These are phyloP conservation scores for Zygosaccharomyces pseudobailii DNA, from an alignment of 1,139 yeast species.

Conservation along the genomic window DNA sequence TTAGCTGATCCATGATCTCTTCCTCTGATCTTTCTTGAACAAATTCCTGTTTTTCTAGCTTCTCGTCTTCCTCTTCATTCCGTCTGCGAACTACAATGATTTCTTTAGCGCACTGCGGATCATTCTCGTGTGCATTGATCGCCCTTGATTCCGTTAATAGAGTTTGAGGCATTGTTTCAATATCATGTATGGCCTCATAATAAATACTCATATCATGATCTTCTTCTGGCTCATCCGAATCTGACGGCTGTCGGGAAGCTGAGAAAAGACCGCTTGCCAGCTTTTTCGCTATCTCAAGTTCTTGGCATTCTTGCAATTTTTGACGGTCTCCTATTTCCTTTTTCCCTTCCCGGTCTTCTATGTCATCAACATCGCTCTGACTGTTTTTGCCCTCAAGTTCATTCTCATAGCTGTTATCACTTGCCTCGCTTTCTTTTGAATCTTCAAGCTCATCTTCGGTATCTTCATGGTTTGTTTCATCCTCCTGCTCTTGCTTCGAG, in stretches of 20 bases:
- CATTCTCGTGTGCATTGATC: no score
- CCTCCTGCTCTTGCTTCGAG: constrained; percentile 1
- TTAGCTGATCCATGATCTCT: neutral
- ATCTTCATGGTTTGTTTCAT: constrained; percentile 1
- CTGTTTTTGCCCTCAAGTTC: neutral
- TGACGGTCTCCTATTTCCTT: neutral
- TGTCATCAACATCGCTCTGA: neutral
- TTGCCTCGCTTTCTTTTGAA: neutral
- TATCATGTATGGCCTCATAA: no score
- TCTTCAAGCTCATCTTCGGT: constrained; percentile 5
- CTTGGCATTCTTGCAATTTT: neutral
- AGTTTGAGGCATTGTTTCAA: no score
- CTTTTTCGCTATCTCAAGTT: neutral
- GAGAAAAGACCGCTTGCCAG: neutral
- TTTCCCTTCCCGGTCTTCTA: neutral
- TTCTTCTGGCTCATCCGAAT: neutral
- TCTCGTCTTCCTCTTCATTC: no score
- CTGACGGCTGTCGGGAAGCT: neutral
- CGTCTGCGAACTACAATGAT: no score
- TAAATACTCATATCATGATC: neutral
- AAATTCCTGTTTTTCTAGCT: no score
- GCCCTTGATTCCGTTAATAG: no score
- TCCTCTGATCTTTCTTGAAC: neutral
- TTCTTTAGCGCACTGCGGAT: neutral
- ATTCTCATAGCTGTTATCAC: neutral